Evolutionary conservation across 257 asterid species (phyloP), one percentile per base, ranked within the genome.

Genomic region (Penstemon newberryi): DNA sequence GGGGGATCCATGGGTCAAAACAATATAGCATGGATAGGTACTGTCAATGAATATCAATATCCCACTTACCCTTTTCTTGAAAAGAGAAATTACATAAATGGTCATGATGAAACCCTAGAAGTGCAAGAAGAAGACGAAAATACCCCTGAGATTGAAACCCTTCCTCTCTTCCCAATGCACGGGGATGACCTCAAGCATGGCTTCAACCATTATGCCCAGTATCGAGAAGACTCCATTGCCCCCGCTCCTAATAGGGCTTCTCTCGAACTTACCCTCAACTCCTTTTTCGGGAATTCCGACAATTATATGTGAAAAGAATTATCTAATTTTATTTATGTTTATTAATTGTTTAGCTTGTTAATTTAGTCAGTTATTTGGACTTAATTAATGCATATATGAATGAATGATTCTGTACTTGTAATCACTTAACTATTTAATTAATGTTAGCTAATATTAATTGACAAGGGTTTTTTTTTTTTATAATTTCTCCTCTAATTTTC

Each of bases 161-260:
- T 93, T 13, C 89, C 97, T 0, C 96, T 94, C 37, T 94, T 94
- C 70, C 99, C 99, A 11, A 82, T 89, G 78, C 97, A 91, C 70
- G 85, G 83, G 55, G 94, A 84, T 37, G 63, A 78, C 60, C 57
- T 74, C 18, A 75, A 66, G 78, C 81, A 73, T 4, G 79, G 64
- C 54, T 63, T 66, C 73, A 50, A 36, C 8, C 9, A 53, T 42
- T 40, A 75, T 44, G 44, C 15, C 44, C 56, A 42, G 46, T 13
- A 47, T 33, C 56, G 49, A 66, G 51, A 45, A 55, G 8, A 40
- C 11, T 19, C 51, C 71, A 3, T 19, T 36, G 38, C 71, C 61
- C 63, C 65, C 68, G 60, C 74, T 60, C 53, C 42, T 38, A 53
- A 82, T 64, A 80, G 88, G 81, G 86, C 94, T 71, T 89, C 96